Evolutionary conservation across 164 flowering plant genomes (phyloP), one percentile per base, ranked within the genome.

Genomic region (Stephania yunnanensis): DNA sequence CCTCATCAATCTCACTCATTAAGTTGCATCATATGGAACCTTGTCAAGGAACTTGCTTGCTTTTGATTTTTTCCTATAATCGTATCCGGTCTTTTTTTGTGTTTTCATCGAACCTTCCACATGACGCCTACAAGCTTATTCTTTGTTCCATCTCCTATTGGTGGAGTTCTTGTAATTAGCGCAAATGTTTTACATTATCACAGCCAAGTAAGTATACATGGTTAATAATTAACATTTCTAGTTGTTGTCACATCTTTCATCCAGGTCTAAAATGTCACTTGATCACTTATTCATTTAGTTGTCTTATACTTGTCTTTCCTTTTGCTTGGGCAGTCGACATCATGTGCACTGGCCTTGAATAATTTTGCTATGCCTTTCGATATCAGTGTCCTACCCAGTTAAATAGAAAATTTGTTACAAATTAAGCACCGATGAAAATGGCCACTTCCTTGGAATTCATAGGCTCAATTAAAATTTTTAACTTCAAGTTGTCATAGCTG

Each of bases 71-170:
- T 36, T 36, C 42, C 42, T 36, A 36, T 36, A 36, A 36, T 1
- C 36, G 7, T 44, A 42, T 66, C 58, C 70, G 10, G 13, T 20
- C 65, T 67, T 69, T 67, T 67, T 74, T 46, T 22, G 36, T 78
- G 65, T 69, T 46, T 25, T 78, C 53, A 42, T 63, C 89, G 99
- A 89, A 88, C 84, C 92, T 95, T 30, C 98, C 98, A 2, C 98
- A 95, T 78, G 99, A 95, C 86, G 94, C 97, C 10, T 95, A 92
- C 87, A 95, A 93, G 88, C 94, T 95, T 76, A 90, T 95, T 81
- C 98, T n/a, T n/a, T 7, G 99, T 95, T 74, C 99, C 99, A 81
- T 89, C 99, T 36, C 98, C 97, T 69, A 91, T 95, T 81, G 99
- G 99, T 58, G 99, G 99, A 58, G 94, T 95, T 80, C 91, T 95